These are phyloP conservation scores for Phaseolus lunatus DNA, from an alignment of 306 rosid genomes.

Conservation along the genomic window DNA sequence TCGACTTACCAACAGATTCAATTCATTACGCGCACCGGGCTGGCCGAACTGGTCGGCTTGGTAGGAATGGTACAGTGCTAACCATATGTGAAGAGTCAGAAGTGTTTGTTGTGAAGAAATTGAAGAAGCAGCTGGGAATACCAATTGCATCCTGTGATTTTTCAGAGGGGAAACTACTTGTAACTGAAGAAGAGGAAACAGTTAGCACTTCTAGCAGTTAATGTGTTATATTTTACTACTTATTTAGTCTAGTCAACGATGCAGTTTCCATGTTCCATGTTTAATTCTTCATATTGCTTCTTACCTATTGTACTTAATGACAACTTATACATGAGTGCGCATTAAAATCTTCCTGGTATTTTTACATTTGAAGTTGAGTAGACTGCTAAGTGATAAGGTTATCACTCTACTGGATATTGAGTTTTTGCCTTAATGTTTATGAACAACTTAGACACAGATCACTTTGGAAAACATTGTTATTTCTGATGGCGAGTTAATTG, in stretches of 20 bases:
- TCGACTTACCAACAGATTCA: constrained; percentile 88
- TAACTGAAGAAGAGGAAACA: constrained; percentile 59
- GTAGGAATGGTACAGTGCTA: constrained; percentile 85
- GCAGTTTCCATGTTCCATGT: constrained; percentile 28
- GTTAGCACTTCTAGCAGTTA: constrained; percentile 36
- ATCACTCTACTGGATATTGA: constrained; percentile 4
- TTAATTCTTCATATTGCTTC: constrained; percentile 31
- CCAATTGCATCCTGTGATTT: constrained; percentile 69
- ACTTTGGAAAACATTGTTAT: too few relatives aligned
- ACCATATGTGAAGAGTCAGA: constrained; percentile 86
- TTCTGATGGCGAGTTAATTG: too few relatives aligned
- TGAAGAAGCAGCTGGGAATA: constrained; percentile 86
- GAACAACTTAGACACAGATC: too few relatives aligned
- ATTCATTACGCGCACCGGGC: constrained; percentile 95
- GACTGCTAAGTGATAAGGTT: constrained; percentile 28
- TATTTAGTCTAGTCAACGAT: constrained; percentile 11
- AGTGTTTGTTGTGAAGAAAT: constrained; percentile 88
- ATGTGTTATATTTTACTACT: constrained; percentile 34
- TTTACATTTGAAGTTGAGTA: constrained; percentile 31
- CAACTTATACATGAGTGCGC: constrained; percentile 20
- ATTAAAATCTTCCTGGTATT: constrained; percentile 4
- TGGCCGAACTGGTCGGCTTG: constrained; percentile 92
- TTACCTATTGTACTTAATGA: constrained; percentile 6
- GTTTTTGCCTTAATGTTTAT: constrained; percentile 1
- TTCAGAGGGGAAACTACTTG: constrained; percentile 70